Evolutionary conservation across 2,329 filamentous ascomycete species (phyloP).

Genomic region (Tricladium varicosporioides): DNA sequence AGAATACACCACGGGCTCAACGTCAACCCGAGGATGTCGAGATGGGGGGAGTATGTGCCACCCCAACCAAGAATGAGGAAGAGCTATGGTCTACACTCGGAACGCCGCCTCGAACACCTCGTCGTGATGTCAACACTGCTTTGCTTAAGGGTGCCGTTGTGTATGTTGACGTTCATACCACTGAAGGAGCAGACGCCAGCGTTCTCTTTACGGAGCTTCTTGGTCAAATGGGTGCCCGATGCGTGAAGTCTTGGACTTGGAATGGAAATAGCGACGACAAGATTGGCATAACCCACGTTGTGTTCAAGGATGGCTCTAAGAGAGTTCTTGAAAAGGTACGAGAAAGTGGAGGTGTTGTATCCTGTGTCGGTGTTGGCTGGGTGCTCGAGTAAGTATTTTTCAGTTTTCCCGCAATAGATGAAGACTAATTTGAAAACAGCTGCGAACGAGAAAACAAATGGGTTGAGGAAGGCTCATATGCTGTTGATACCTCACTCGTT

Average conservation of each 20-base stretch:
- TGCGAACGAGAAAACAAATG: constrained; percentile 75
- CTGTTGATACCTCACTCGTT: constrained; percentile 63
- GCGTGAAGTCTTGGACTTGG: constrained; percentile 75
- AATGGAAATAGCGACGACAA: constrained; percentile 47
- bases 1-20: constrained; percentile 31
- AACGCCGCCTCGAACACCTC: constrained; percentile 56
- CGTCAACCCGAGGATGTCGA: constrained; percentile 9
- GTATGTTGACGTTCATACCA: constrained; percentile 80
- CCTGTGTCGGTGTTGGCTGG: constrained; percentile 86
- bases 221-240: constrained; percentile 76
- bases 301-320: constrained; percentile 84
- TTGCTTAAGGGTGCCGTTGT: constrained; percentile 71
- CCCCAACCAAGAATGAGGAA: constrained; percentile 46
- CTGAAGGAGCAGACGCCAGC: constrained; percentile 76
- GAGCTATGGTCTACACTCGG: constrained; percentile 53
- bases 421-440: constrained; percentile 43
- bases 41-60: constrained; percentile 21
- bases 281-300: constrained; percentile 80
- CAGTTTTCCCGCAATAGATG: too few relatives aligned
- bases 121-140: constrained; percentile 49
- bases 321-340: constrained; percentile 79
- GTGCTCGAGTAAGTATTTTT: constrained; percentile 71
- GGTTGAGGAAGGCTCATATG: constrained; percentile 70
- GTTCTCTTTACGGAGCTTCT: constrained; percentile 79
- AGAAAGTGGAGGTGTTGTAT: constrained; percentile 69